phyloP scores from a whole-genome alignment of 352 stramenopile species.

The Phytophthora syringae region DNA sequence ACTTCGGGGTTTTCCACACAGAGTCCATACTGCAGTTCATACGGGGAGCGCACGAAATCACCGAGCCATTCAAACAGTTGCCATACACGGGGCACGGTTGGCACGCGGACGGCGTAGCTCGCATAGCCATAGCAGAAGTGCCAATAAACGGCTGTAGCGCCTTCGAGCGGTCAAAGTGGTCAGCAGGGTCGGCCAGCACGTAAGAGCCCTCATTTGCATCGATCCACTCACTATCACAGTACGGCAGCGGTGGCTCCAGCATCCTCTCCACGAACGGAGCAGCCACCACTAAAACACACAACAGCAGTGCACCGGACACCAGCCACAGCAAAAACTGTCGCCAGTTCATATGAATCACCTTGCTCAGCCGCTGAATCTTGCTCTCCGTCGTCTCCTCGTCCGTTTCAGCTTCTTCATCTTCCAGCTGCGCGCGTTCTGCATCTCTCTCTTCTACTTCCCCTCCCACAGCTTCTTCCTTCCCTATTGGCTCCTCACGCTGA shows the following conservation, averaged over 20 bases:
- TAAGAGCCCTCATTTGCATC: constrained; percentile 32
- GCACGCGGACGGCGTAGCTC: constrained; percentile 25
- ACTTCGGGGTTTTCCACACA: constrained; percentile 67
- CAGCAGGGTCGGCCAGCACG: constrained; percentile 27
- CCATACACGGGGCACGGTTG: constrained; percentile 69
- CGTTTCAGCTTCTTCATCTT: constrained; percentile 48
- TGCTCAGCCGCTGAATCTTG: constrained; percentile 37
- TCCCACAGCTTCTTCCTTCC: constrained; percentile 11
- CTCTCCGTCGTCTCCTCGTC: constrained; percentile 61
- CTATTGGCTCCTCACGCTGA: not conserved
- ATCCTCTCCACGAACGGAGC: constrained; percentile 48
- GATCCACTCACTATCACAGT: constrained; percentile 61
- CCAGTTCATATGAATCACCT: constrained; percentile 51
- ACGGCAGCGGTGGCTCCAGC: constrained; percentile 44
- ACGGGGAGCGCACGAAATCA: constrained; percentile 58
- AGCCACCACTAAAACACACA: constrained; percentile 52
- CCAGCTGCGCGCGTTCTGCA: constrained; percentile 25
- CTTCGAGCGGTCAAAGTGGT: constrained; percentile 49
- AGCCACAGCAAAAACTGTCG: constrained; percentile 48
- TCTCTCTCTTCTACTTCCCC: constrained; percentile 19
- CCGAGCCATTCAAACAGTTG: constrained; percentile 55
- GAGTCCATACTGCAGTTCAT: constrained; percentile 52
- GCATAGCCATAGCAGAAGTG: constrained; percentile 14
- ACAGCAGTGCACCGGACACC: constrained; percentile 31
- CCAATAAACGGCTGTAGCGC: constrained; percentile 59